Base-by-base conservation (phyloP, 768 basidiomycete species). In the Tylopilus sp. region DNA sequence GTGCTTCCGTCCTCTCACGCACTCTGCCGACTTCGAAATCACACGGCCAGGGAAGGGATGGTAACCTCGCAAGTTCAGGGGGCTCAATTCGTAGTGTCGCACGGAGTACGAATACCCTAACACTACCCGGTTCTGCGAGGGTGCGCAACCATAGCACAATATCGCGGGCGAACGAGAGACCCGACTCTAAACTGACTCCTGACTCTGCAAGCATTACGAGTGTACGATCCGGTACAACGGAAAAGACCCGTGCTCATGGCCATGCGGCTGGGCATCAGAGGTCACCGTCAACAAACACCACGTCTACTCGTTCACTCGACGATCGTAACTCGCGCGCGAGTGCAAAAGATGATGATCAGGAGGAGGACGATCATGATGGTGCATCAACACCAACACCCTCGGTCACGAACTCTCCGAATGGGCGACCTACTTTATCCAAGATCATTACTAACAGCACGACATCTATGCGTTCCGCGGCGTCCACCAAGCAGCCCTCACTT, bases 181-280 rank as follows among this genome's bases (percentile, higher is more conserved):
- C 87, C 3, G 88, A 90, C 57, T 88, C 86, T 6, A 88, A 89
- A 60, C 73, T 88, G 9, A 85, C 84, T 3, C 85, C 85, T 3
- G 73, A 70, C 33, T 61, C 65, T 31, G 57, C 59, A 23, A 69
- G 67, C 8, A 30, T 61, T 42, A 54, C 40, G 23, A 70, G 68
- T 7, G 51, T 54, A 23, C 60, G 67, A 38, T 58, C 60, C n/a
- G 58, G 62, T 46, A 28, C 47, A 4, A 57, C 58, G 6, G 67
- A 67, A 30, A 70, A 63, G 39, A 57, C 46, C 11, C 58, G 56
- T 22, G 52, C 46, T n/a, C 60, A 48, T 8, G 48, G 47, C 21
- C 65, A 49, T 44, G 49, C 22, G 6, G 28, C 41, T 10, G 58
- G 55, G 13, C 63, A 66, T 41, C 55, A 56, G 2, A 68, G 56